These are phyloP conservation scores for Rhizopogon rudus DNA, from an alignment of 768 basidiomycete genomes.

Conservation along the genomic window DNA sequence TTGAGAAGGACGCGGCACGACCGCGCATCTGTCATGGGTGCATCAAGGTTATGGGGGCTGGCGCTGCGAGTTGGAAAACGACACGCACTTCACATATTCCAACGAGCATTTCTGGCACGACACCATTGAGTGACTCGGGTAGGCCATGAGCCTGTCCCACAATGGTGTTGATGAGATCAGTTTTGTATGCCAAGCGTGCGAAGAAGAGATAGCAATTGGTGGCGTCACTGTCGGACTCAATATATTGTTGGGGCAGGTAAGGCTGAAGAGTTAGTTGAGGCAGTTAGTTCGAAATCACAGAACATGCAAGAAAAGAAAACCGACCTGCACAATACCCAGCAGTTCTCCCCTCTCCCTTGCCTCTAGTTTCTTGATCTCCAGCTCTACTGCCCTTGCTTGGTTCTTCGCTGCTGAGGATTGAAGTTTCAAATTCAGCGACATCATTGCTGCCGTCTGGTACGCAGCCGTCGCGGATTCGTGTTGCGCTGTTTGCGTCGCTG, in stretches of 20 bases:
- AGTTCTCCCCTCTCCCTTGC: conserved; percentile 79
- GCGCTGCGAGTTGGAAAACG: not conserved
- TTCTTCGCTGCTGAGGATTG: conserved; percentile 90
- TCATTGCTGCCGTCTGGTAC: conserved; percentile 87
- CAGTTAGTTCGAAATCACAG: conserved; percentile 1
- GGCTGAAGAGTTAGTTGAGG: conserved; percentile 41
- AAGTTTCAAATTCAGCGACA: conserved; percentile 92
- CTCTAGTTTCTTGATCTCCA: conserved; percentile 84
- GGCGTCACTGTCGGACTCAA: conserved; percentile 85
- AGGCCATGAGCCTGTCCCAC: conserved; percentile 81
- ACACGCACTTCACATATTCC: conserved; percentile 83
- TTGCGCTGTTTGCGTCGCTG: conserved; percentile 82
- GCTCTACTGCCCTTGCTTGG: conserved; percentile 83
- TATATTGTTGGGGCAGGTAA: conserved; percentile 87
- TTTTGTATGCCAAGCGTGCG: conserved; percentile 81
- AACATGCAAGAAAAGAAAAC: not conserved
- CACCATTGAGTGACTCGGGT: conserved; percentile 78
- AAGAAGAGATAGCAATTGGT: conserved; percentile 91
- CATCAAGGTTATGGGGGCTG: not conserved
- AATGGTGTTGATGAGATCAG: conserved; percentile 79
- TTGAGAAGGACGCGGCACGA: conserved; percentile 73
- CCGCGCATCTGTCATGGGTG: conserved; percentile 62
- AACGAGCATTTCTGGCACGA: conserved; percentile 83
- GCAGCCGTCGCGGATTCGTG: conserved; percentile 77
- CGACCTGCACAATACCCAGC: conserved; percentile 77